Percentiles rank a stretch among this genome's conserved stretches.
Conservation (phyloP, 768 basidiomycete genomes). For the Udeniomyces megalosporus region DNA sequence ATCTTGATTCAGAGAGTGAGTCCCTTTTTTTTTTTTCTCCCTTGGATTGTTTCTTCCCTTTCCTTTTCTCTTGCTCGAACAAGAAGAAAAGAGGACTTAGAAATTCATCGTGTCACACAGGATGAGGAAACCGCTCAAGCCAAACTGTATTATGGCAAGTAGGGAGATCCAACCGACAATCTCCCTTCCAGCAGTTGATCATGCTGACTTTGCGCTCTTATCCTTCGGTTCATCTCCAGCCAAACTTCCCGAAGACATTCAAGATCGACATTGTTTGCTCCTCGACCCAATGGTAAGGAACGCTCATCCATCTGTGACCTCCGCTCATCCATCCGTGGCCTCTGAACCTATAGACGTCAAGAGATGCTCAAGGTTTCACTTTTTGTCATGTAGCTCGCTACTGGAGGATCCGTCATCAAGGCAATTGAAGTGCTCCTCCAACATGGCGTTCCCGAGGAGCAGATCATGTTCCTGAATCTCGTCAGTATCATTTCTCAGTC, state of each 20-base stretch:
- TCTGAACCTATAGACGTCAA: not conserved
- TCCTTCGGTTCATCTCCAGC: conserved; percentile 25
- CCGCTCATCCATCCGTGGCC: not conserved
- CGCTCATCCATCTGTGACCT: not conserved
- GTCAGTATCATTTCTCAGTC: conserved; percentile 38
- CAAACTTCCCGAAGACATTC: conserved; percentile 85
- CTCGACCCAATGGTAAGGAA: conserved; percentile 94
- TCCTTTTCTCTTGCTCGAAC: too few relatives aligned
- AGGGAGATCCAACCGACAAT: too few relatives aligned
- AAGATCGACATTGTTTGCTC: conserved; percentile 74
- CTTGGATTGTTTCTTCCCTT: not conserved
- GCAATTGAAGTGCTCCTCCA: conserved; percentile 87
- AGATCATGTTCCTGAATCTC: conserved; percentile 87
- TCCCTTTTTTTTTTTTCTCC: not conserved
- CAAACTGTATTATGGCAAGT: conserved; percentile 84
- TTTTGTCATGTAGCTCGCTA: conserved; percentile 38
- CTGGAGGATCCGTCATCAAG: conserved; percentile 94
- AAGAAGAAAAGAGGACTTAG: too few relatives aligned
- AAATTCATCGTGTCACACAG: too few relatives aligned
- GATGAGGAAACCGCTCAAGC: conserved; percentile 89
- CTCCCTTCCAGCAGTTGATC: too few relatives aligned
- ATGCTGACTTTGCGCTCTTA: not conserved
- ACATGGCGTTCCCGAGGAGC: conserved; percentile 80
- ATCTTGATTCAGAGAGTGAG: conserved; percentile 87
- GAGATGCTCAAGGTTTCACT: not conserved